phyloP scores from a whole-genome alignment of 1,284 basidiomycete species.

The Coniferiporia sulphurascens region DNA sequence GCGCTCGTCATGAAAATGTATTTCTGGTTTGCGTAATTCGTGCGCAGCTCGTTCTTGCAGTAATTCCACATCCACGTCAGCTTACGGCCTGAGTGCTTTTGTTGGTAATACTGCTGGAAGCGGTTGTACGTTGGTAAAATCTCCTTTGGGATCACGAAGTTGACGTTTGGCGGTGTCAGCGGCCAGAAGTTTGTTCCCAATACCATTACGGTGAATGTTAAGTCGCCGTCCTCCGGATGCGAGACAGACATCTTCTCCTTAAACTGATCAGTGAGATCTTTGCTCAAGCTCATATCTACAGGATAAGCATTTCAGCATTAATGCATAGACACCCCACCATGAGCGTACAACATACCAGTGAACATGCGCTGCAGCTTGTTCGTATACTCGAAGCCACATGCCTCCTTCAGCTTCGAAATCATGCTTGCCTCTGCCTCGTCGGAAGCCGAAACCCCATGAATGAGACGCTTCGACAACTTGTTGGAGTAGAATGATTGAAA shows the following conservation, averaged over 20 bases:
- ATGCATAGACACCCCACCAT: neutral
- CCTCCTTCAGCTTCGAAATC: conserved; percentile 98
- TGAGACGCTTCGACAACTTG: conserved; percentile 92
- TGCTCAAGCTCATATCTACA: conserved; percentile 90
- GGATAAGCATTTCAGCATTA: conserved; percentile 1
- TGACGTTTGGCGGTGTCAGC: conserved; percentile 75
- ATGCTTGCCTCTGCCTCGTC: conserved; percentile 97
- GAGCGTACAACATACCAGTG: conserved; percentile 55
- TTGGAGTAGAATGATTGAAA: conserved; percentile 99
- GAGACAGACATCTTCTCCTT: conserved; percentile 90
- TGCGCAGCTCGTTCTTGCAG: conserved; percentile 92
- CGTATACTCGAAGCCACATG: conserved; percentile 98
- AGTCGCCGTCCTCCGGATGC: conserved; percentile 73
- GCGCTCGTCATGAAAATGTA: conserved; percentile 94
- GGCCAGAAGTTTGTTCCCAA: conserved; percentile 98
- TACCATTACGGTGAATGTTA: conserved; percentile 92
- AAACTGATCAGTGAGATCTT: conserved; percentile 95
- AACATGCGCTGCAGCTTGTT: conserved; percentile 99
- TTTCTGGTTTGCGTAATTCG: conserved; percentile 90
- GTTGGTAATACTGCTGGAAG: conserved; percentile 92
- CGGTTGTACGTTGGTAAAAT: conserved; percentile 85
- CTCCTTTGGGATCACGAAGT: conserved; percentile 87
- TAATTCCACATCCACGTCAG: conserved; percentile 98
- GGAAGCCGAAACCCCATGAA: conserved; percentile 89
- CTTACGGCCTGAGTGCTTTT: conserved; percentile 92